phyloP scores from a whole-genome alignment of 768 basidiomycete species.

The Macrocybe gigantea region DNA sequence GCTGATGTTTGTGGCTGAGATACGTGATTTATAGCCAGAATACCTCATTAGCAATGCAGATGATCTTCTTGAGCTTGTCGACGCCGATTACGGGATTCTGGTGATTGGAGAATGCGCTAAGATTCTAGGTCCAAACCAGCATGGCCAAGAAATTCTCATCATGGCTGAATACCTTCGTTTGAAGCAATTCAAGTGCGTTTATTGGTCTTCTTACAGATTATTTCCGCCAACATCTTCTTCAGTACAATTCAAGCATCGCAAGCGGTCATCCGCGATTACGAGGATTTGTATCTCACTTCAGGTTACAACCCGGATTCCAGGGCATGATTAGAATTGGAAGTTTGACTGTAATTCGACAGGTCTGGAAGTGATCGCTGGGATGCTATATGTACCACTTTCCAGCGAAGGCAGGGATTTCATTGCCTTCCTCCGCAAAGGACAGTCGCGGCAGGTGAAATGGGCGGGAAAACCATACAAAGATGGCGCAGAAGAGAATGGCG shows the following conservation, averaged over 20 bases:
- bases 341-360: conserved; percentile 21
- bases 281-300: conserved; percentile 57
- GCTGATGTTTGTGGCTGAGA: no score
- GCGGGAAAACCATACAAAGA: conserved; percentile 66
- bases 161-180: conserved; percentile 76
- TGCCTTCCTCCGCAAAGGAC: conserved; percentile 72
- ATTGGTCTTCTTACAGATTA: not conserved
- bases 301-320: conserved; percentile 16
- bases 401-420: conserved; percentile 74
- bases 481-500: conserved; percentile 22
- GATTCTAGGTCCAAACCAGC: conserved; percentile 61
- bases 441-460: conserved; percentile 67
- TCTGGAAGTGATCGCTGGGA: conserved; percentile 62
- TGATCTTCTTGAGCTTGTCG: conserved; percentile 72
- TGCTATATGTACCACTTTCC: conserved; percentile 73
- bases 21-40: conserved; percentile 36
- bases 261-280: conserved; percentile 62
- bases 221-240: not conserved
- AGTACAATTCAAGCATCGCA: conserved; percentile 70
- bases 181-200: conserved; percentile 62
- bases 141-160: conserved; percentile 74
- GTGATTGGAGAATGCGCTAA: conserved; percentile 69
- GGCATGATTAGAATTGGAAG: not conserved
- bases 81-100: conserved; percentile 70
- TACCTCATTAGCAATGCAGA: conserved; percentile 80